Evolutionary conservation across 2,329 filamentous ascomycete species (phyloP), one percentile per base, ranked within the genome.

Genomic region (Monosporascus sp.): DNA sequence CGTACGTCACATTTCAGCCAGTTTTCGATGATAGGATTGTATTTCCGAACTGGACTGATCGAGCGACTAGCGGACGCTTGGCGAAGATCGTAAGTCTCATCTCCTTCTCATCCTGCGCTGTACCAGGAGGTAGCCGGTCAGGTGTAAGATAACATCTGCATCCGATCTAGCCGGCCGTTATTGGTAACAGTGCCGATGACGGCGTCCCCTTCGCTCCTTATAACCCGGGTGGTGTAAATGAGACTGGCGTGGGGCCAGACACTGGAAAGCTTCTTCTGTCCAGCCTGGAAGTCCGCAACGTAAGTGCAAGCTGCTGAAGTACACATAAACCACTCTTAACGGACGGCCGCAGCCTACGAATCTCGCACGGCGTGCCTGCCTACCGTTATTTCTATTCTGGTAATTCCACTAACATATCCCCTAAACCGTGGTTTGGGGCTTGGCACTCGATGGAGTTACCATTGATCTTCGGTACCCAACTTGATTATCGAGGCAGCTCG

Each of bases 351-450:
- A 60, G 48, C 68, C 56, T 50, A 67, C 57, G 49, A 14, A 54
- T 60, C 31, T 64, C 63, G 17, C 37, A 28, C 2, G 55, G 52
- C 17, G 55, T 64, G 1, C 61, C 65, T 2, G 72, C 72, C 2
- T 75, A 69, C 57, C 70, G 72, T 20, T 75, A 72, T 58, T 61
- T 68, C 46, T 74, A 72, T 55, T 65, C 65, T 3, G 73, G 72
- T 48, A 70, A 71, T 51, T 76, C 73, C 57, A 61, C 70, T 20
- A 75, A 76, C 54, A 62, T 50, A 37, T 50, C 48, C 35, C 48
- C 48, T 7, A 22, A 40, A 38, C 48, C 48, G 2, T 77, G 72
- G 71, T 63, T 75, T 45, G 73, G 73, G 6, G 73, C 72, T 1
- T 76, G 72, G 50, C 74, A 76, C 54, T 65, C 63, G 41, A 62